phyloP scores from a whole-genome alignment of 2,329 filamentous ascomycete genomes.

The Fusarium denticulatum region DNA sequence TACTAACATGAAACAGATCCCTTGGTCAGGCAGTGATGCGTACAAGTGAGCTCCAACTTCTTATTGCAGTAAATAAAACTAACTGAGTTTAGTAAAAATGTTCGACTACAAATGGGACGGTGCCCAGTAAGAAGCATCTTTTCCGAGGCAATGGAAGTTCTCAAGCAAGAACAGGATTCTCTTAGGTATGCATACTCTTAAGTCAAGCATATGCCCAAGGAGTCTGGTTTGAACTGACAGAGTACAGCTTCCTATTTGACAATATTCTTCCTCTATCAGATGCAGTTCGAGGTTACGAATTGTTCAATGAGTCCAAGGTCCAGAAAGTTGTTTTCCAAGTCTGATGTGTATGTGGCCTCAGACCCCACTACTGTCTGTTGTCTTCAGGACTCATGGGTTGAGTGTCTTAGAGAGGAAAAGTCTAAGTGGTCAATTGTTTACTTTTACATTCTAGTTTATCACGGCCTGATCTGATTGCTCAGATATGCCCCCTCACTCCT shows the following conservation, averaged over 20 bases:
- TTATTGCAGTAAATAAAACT: not conserved
- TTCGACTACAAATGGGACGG: constrained; percentile 79
- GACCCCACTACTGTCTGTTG: fast-evolving
- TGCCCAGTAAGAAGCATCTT: constrained; percentile 80
- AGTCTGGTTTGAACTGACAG: not conserved
- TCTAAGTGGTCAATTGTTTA: not conserved
- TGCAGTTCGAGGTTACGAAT: constrained; percentile 73
- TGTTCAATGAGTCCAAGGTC: constrained; percentile 77
- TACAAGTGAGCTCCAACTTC: constrained; percentile 55
- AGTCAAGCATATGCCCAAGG: not conserved
- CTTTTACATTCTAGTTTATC: not conserved
- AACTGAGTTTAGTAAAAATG: constrained; percentile 67
- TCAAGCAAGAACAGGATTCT: constrained; percentile 72
- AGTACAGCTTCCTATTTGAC: constrained; percentile 76
- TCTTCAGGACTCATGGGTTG: fast-evolving
- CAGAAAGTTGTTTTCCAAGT: constrained; percentile 74
- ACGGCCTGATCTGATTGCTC: fast-evolving
- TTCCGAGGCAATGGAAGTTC: constrained; percentile 68
- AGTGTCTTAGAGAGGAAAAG: not conserved
- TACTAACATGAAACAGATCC: constrained; percentile 59
- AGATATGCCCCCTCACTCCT: not conserved
- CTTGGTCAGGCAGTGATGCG: constrained; percentile 72
- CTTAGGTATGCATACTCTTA: constrained; percentile 62
- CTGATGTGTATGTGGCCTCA: not conserved
- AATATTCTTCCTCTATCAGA: constrained; percentile 76